Conservation (phyloP, 306 rosid genomes). For the Coriaria nepalensis region DNA sequence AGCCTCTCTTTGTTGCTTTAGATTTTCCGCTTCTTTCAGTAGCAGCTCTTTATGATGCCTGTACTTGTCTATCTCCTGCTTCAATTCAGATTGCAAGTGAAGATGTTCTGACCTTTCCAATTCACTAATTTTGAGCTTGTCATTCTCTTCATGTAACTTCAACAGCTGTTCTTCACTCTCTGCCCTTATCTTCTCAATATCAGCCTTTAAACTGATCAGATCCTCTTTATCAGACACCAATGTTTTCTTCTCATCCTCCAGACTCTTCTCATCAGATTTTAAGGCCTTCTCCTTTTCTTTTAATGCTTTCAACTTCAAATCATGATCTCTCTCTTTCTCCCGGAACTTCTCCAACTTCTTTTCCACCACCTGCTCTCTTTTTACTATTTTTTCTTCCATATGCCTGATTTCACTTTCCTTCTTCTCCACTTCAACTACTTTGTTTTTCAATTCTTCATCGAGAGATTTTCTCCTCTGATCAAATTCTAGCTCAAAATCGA, state of each 20-base stretch:
- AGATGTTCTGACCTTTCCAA: conserved; percentile 62
- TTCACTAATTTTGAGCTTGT: conserved; percentile 52
- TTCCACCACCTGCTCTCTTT: conserved; percentile 75
- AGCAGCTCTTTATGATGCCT: conserved; percentile 67
- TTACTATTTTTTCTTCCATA: conserved; percentile 68
- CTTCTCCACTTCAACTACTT: conserved; percentile 57
- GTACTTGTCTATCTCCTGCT: conserved; percentile 73
- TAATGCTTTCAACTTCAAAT: conserved; percentile 50
- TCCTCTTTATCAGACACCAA: conserved; percentile 53
- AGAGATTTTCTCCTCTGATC: conserved; percentile 62
- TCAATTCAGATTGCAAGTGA: conserved; percentile 71
- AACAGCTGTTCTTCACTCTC: conserved; percentile 48
- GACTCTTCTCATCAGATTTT: conserved; percentile 50
- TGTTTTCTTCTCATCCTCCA: conserved; percentile 46
- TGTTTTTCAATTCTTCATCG: conserved; percentile 58
- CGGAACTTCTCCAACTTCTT: conserved; percentile 70
- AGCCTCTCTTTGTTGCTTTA: conserved; percentile 73
- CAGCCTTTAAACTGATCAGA: conserved; percentile 45
- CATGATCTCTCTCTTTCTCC: conserved; percentile 85
- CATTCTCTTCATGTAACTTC: conserved; percentile 54
- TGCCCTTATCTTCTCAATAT: conserved; percentile 51
- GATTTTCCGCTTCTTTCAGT: conserved; percentile 79
- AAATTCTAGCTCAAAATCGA: conserved; percentile 64
- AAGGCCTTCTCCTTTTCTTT: conserved; percentile 65
- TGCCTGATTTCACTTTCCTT: conserved; percentile 80